Base-by-base conservation (phyloP, 139 green algal species). In the Chloropicon primus region DNA sequence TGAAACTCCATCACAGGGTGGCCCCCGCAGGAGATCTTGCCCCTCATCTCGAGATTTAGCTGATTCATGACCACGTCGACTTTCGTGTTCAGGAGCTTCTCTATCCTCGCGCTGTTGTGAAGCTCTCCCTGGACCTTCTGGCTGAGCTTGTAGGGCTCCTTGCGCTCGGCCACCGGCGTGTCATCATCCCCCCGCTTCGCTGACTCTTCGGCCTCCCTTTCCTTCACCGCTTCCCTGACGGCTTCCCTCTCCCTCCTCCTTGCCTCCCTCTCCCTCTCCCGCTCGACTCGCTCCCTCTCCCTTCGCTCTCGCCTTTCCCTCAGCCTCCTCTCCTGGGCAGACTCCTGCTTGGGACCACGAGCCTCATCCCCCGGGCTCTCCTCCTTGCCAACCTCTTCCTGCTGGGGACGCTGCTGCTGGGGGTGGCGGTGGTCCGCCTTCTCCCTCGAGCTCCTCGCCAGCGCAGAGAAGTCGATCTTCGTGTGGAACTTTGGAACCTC, bases 31-130 rank as follows among this genome's bases (percentile, higher is more conserved):
- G 72, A 73, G 24, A 81, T 81, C 2, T 25, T 26, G 21, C 78
- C 78, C 26, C 26, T 74, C 78, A 81, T 81, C 28, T 81, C 78
- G 1, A 81, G 23, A 1, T 74, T 28, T 5, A 81, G 3, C 22
- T 81, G 28, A 73, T 78, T 81, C 27, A 81, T 29, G 1, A 74
- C 53, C 23, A 81, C 24, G 73, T 81, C 78, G 24, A 81, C 41
- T 17, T 62, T 62, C 10, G 41, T 62, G 10, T 62, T 17, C 41
- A 62, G 41, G 10, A 62, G 41, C 10, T 17, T 17, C 41, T 62
- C 41, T 5, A 62, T 62, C 41, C 41, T 62, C 41, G 41, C 41
- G 10, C 41, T 62, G 41, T 62, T 62, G 41, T 62, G 41, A 17
- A 62, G 41, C 41, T 62, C 41, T 5, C 41, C 41, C 41, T 62